A percentile compares a stretch with the other conserved stretches of the same genome.
Evolutionary conservation across 1,284 basidiomycete species (phyloP).

Genomic region (Cryptococcus hybrid): DNA sequence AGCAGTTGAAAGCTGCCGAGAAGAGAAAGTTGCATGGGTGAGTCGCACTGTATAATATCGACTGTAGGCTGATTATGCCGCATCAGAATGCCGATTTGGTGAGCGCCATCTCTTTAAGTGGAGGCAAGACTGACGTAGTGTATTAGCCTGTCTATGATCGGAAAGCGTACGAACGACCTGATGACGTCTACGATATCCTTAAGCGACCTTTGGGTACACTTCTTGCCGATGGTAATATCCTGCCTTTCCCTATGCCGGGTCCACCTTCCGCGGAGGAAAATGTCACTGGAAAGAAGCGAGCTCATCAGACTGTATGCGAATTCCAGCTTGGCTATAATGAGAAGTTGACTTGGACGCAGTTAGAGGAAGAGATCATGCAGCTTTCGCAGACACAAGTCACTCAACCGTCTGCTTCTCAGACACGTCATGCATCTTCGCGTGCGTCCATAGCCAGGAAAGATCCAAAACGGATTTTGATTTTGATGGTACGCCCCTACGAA

Average conservation of each 20-base stretch:
- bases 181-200: slow-evolving; percentile 3
- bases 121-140: neutral
- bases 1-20: neutral
- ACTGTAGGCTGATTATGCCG: neutral
- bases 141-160: slow-evolving; percentile 11
- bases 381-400: neutral
- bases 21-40: slow-evolving; percentile 16
- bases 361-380: neutral
- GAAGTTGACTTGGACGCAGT: neutral
- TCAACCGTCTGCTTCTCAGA: too few species aligned
- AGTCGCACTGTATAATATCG: neutral
- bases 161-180: neutral
- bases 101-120: neutral
- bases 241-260: neutral
- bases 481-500: neutral
- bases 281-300: neutral
- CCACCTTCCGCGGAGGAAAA: neutral
- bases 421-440: neutral
- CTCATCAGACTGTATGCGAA: neutral
- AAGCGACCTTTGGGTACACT: slow-evolving; percentile 7
- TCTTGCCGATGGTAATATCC: neutral
- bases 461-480: neutral
- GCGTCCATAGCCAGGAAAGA: neutral
- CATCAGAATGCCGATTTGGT: slow-evolving; percentile 13
- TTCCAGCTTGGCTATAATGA: neutral